Base-by-base conservation (phyloP, 805 yeast species). In the Saturnispora kantuleensis region DNA sequence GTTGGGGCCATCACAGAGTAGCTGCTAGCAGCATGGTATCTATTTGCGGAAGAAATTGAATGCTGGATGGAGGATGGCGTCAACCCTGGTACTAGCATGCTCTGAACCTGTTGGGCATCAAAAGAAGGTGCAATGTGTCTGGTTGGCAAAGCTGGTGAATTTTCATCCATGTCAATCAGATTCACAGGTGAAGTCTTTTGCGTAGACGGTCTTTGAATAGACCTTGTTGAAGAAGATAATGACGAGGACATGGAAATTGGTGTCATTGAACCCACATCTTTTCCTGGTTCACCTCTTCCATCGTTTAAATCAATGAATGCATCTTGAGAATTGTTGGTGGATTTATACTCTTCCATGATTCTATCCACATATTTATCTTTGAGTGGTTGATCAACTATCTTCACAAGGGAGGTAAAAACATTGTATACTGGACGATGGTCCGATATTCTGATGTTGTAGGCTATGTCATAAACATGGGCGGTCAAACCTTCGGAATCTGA, bases 391-490 rank as follows among this genome's bases (percentile, higher is more conserved):
- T 93, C 83, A 30, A 89, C 70, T 45, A 84, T 74, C 44, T 76
- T 73, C 15, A 86, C 89, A 15, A 65, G 68, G 11, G 84, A 76
- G 31, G 69, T 66, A 56, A 83, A 88, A 1, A 87, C 77, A 4
- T 90, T 88, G 61, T 73, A 93, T 2, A 93, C 96, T 0, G 98
- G 98, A 48, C 86, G 80, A 60, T 93, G 98, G 58, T 93, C 98
- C 45, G 96, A 86, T 46, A 81, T 71, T 45, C 57, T 58, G 35
- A 90, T 62, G 17, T 63, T 63, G 52, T 76, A 76, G 1, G 79
- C 78, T 41, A 82, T 75, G 44, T 79, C 74, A 59, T 93, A 93
- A 42, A 78, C 77, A 50, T 79, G 57, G 39, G 86, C 93, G 35
- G 68, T 64, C 35, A 88, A 55, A 17, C 45, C 45, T 13, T 64